Base-by-base conservation (phyloP, 805 yeast species). In the Jamesozyma spencerorum region DNA sequence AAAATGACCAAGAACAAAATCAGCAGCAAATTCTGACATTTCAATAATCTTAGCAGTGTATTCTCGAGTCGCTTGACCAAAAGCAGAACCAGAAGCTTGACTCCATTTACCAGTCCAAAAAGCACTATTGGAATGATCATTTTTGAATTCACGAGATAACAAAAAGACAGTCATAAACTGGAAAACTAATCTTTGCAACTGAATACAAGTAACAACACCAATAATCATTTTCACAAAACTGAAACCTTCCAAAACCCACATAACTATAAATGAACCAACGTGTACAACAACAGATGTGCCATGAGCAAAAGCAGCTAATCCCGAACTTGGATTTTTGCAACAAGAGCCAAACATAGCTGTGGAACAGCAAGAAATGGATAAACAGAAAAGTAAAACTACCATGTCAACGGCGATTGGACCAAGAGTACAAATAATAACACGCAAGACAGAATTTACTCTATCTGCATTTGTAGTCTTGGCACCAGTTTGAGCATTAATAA, bases 21-120 rank as follows among this genome's bases (percentile, higher is more conserved):
- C 99, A 60, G 95, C 95, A 14, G 96, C 88, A 64, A 92, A 92
- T 67, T 86, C 90, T 41, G 95, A 85, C 72, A 85, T 67, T 69
- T 92, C 99, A 53, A 90, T 85, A 49, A 81, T 72, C 75, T 92
- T 92, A 51, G 96, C 96, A 56, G 78, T 73, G 60, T 83, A 86
- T 70, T 92, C 99, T 73, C 99, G 85, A 38, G 82, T 60, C 44
- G 97, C 97, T 70, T 90, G 97, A 22, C 96, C 79, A 72, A 83
- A 75, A n/a, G 96, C 94, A 65, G 87, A 69, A 55, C 94, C 90
- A 45, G 85, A 72, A 40, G 92, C 87, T 22, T 22, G 26, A 64
- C 87, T 85, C 98, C 98, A 92, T 67, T 86, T 86, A 72, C 98
- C 98, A 42, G 94, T 83, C 98, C 98, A 92, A 90, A 94, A 92